Conservation (phyloP, 2,329 filamentous ascomycete genomes). For the Blastomyces parvus region DNA sequence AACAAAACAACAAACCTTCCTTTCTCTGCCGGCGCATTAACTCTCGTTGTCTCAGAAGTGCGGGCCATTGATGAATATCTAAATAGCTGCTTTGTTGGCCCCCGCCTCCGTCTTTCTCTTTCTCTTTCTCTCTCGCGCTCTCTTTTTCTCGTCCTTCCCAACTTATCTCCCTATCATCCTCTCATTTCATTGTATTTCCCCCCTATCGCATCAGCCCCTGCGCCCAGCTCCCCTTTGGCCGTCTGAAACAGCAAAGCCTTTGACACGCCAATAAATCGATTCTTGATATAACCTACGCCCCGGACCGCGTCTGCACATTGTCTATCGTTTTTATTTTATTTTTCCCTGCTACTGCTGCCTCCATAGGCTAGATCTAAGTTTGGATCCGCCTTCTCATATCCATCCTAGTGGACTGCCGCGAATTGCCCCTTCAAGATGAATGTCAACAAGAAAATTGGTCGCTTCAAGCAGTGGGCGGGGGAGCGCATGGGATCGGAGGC, state of each 20-base stretch:
- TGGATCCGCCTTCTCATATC: neutral
- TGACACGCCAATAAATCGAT: neutral
- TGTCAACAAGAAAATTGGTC: slow-evolving; percentile 80
- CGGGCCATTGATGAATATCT: neutral
- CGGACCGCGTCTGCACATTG: neutral
- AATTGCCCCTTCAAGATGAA: slow-evolving; percentile 39
- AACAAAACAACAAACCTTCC: neutral
- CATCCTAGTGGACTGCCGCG: neutral
- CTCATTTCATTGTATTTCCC: neutral
- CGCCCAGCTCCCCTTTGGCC: neutral
- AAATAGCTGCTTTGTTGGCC: neutral
- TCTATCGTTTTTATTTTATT: neutral
- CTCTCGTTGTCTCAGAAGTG: neutral
- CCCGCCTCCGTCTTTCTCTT: neutral
- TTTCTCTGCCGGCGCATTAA: neutral
- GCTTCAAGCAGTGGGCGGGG: slow-evolving; percentile 95
- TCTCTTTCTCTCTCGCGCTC: neutral
- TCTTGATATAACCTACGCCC: neutral
- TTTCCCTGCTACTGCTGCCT: neutral
- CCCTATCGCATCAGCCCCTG: neutral
- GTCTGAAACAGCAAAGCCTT: neutral
- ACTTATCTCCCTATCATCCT: neutral
- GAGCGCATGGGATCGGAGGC: slow-evolving; percentile 91
- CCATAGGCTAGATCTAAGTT: no score
- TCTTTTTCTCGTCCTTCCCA: neutral